Percentiles rank a stretch among this genome's conserved stretches.
Conservation (phyloP, 2,329 filamentous ascomycete genomes). For the Phaeoacremonium minimum region DNA sequence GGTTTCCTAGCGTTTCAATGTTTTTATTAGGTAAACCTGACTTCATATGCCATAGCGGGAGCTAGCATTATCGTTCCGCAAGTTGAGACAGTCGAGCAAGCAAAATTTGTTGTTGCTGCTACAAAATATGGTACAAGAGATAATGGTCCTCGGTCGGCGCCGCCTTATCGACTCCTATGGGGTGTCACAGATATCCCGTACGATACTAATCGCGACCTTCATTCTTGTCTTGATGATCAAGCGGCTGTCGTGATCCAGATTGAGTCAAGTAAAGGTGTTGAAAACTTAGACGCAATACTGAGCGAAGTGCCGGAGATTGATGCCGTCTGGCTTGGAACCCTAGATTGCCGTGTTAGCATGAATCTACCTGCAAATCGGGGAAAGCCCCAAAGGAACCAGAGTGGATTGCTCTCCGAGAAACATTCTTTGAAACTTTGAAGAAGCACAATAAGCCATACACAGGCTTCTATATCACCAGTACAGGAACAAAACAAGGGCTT, state of each 20-base stretch:
- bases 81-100: conserved; percentile 41
- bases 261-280: conserved; percentile 33
- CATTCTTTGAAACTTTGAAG: conserved; percentile 31
- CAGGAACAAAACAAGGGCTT: conserved; percentile 12
- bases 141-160: conserved; percentile 36
- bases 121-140: conserved; percentile 36
- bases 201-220: conserved; percentile 25
- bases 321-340: conserved; percentile 38
- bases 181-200: conserved; percentile 31
- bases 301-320: conserved; percentile 40
- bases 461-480: conserved; percentile 7
- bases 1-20: too few relatives aligned
- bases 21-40: too few relatives aligned
- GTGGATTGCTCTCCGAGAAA: conserved; percentile 30
- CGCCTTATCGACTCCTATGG: conserved; percentile 34
- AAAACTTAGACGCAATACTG: conserved; percentile 45
- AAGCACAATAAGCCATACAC: conserved; percentile 40
- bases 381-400: conserved; percentile 31
- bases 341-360: conserved; percentile 41
- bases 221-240: conserved; percentile 37
- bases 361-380: conserved; percentile 27
- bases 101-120: conserved; percentile 33
- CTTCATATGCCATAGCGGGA: too few relatives aligned
- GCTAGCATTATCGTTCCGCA: conserved; percentile 42
- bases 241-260: conserved; percentile 45